These are phyloP conservation scores for Porcisia deanei DNA, from an alignment of 208 protist genomes.

Conservation along the genomic window DNA sequence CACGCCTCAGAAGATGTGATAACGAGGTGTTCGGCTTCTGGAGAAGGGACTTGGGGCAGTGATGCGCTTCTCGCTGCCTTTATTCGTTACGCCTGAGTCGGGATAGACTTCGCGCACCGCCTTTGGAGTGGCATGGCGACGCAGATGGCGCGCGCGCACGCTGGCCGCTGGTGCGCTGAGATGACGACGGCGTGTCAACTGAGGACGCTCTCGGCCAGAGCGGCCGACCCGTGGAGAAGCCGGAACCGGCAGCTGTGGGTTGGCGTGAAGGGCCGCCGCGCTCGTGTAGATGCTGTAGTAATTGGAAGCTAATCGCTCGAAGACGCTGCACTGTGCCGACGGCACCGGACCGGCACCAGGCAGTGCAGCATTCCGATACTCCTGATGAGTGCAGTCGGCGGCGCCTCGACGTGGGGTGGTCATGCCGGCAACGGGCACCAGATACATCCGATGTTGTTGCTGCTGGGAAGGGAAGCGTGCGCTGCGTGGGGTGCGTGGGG, in stretches of 20 bases:
- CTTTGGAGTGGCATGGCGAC: neutral
- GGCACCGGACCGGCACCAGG: neutral
- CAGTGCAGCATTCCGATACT: neutral
- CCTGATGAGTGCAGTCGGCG: neutral
- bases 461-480: slow-evolving; percentile 3
- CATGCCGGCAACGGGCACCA: neutral
- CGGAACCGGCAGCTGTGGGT: neutral
- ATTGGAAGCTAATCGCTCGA: slow-evolving; percentile 47
- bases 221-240: slow-evolving; percentile 1
- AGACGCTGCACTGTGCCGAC: slow-evolving; percentile 23
- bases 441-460: neutral
- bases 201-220: neutral
- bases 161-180: slow-evolving; percentile 14
- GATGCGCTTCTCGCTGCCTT: neutral
- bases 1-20: neutral
- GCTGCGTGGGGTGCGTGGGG: slow-evolving; percentile 21
- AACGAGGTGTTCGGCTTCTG: neutral
- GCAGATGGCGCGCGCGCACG: neutral
- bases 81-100: neutral
- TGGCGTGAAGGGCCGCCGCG: slow-evolving; percentile 14
- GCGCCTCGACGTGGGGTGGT: neutral
- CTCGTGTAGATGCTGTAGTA: slow-evolving; percentile 33
- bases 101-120: slow-evolving; percentile 8
- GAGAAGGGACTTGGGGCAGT: neutral
- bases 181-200: slow-evolving; percentile 5